Base-by-base conservation (phyloP, 768 basidiomycete species). In the Lentinula sp. region DNA sequence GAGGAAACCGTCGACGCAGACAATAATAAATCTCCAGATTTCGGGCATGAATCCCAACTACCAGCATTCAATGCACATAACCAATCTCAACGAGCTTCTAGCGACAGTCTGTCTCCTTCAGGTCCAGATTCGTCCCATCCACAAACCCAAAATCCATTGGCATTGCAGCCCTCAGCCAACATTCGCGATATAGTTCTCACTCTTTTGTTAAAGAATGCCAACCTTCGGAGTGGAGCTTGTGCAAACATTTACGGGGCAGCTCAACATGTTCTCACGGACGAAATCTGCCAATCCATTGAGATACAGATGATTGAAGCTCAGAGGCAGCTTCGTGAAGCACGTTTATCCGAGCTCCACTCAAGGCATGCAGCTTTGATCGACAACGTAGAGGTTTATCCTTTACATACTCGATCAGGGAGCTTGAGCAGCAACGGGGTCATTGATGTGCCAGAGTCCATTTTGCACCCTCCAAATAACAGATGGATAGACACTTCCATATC, bases 231-330 rank as follows among this genome's bases (percentile, higher is more conserved):
- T n/a, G 35, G 59, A 16, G 18, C 42, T 15, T 28, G 34, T 10
- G n/a, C 60, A n/a, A 53, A 59, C 31, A 18, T 70, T 15, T 59
- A 63, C 21, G 57, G 62, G 31, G 57, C 39, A 28, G 48, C 67
- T 2, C 61, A 65, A 18, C 62, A 59, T 46, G 63, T 69, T n/a
- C 54, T 75, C 39, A 72, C 69, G 3, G 66, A 71, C 51, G 66
- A 68, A 16, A 60, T 63, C 28, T 71, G 70, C 50, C 57, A 66
- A 46, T 37, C 49, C 39, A 64, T 66, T 40, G 57, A 13, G n/a
- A 51, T 21, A 40, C 61, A 66, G 51, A 64, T 66, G 62, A 37
- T 16, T 11, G 61, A 64, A 53, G 62, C 61, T 15, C 55, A 32
- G 46, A 63, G 16, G 57, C 59, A 49, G 46, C 45, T 43, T 43